Conservation (phyloP, 2,329 filamentous ascomycete genomes). For the Cladophialophora carrionii region DNA sequence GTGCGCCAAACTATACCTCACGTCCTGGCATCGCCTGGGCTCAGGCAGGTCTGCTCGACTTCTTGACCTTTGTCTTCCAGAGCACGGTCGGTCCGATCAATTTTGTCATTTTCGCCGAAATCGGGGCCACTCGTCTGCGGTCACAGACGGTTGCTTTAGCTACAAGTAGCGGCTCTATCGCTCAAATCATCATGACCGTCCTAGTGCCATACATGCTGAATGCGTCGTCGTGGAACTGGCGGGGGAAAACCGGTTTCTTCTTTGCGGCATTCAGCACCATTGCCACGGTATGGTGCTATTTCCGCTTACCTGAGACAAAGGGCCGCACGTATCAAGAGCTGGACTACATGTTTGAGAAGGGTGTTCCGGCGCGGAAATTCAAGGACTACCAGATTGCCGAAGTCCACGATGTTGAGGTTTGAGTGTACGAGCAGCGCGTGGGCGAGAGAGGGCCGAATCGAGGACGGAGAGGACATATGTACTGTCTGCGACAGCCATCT, state of each 20-base stretch:
- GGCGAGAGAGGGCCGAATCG: not conserved
- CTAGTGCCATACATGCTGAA: slow-evolving; percentile 43
- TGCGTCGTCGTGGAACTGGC: slow-evolving; percentile 41
- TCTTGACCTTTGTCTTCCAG: slow-evolving; percentile 61
- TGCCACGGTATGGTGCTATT: slow-evolving; percentile 46
- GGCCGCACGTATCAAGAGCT: slow-evolving; percentile 42
- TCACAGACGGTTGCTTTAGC: slow-evolving; percentile 59
- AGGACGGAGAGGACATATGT: not conserved
- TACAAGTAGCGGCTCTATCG: slow-evolving; percentile 56
- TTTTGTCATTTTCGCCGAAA: slow-evolving; percentile 57
- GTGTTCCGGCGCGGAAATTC: slow-evolving; percentile 35
- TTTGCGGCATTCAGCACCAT: slow-evolving; percentile 65
- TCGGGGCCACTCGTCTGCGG: slow-evolving; percentile 57
- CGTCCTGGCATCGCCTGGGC: slow-evolving; percentile 42
- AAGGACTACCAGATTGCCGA: slow-evolving; percentile 26
- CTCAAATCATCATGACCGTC: slow-evolving; percentile 53
- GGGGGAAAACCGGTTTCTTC: slow-evolving; percentile 52
- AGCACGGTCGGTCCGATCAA: slow-evolving; percentile 58
- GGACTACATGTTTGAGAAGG: slow-evolving; percentile 39
- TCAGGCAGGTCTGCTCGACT: slow-evolving; percentile 44
- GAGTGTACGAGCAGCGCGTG: not conserved
- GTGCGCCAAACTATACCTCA: slow-evolving; percentile 38
- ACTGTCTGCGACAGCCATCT: too few species aligned
- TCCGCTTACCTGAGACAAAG: slow-evolving; percentile 39
- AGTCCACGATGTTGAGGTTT: slow-evolving; percentile 13